A percentile compares a stretch with the other conserved stretches of the same genome.
Evolutionary conservation across 768 basidiomycete species (phyloP).

Genomic region (Panaeolus papilionaceus): DNA sequence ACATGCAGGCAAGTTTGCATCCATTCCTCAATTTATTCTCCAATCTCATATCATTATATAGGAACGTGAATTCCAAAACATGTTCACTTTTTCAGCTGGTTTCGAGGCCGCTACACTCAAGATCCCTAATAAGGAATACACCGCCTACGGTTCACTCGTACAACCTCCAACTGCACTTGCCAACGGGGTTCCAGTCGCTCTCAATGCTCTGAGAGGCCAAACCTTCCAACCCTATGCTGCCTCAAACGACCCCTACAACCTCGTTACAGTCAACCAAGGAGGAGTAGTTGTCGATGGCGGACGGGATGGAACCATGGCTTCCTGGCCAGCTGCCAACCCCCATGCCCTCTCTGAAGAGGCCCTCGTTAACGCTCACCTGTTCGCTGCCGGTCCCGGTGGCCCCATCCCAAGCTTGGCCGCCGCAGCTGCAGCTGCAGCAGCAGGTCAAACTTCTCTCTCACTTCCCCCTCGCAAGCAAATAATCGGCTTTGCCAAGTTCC

Average conservation of each 20-base stretch:
- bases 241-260: slow-evolving; percentile 82
- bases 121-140: slow-evolving; percentile 92
- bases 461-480: slow-evolving; percentile 89
- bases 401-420: slow-evolving; percentile 24
- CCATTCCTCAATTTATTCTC: slow-evolving; percentile 12
- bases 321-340: slow-evolving; percentile 60
- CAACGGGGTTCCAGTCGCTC: slow-evolving; percentile 20
- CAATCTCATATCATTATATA: slow-evolving; percentile 39
- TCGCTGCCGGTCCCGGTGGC: slow-evolving; percentile 25
- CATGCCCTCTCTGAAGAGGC: slow-evolving; percentile 42
- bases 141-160: slow-evolving; percentile 63
- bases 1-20: slow-evolving; percentile 83
- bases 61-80: slow-evolving; percentile 99
- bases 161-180: slow-evolving; percentile 30
- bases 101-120: slow-evolving; percentile 99
- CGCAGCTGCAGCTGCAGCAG: slow-evolving; percentile 31
- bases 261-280: slow-evolving; percentile 83
- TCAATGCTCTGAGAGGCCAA: slow-evolving; percentile 33
- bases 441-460: slow-evolving; percentile 30
- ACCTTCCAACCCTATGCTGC: slow-evolving; percentile 43
- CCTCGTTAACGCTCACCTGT: slow-evolving; percentile 34
- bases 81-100: slow-evolving; percentile 96
- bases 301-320: slow-evolving; percentile 72
- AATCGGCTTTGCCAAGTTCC: slow-evolving; percentile 98
- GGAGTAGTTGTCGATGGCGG: slow-evolving; percentile 83